Conservation (phyloP, 495 filamentous ascomycete genomes). For the Peziza echinospora region DNA sequence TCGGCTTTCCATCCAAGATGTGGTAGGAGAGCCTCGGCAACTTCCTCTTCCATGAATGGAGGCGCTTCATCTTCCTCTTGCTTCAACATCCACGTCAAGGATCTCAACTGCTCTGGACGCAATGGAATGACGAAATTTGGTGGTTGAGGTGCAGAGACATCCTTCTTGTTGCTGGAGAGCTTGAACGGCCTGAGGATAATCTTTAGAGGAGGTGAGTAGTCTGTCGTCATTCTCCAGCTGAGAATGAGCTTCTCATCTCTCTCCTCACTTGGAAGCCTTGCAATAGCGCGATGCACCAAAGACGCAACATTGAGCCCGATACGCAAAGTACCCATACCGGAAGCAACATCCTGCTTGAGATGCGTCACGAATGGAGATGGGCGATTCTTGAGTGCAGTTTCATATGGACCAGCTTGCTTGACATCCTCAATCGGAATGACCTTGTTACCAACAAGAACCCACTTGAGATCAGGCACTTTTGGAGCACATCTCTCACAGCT, state of each 20-base stretch:
- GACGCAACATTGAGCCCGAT: constrained; percentile 34
- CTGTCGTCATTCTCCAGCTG: constrained; percentile 32
- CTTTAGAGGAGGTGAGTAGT: constrained; percentile 22
- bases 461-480: constrained; percentile 15
- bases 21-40: constrained; percentile 41
- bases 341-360: constrained; percentile 17
- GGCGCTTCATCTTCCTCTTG: constrained; percentile 30
- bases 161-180: constrained; percentile 26
- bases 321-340: constrained; percentile 18
- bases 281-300: constrained; percentile 33
- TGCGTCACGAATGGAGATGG: constrained; percentile 29
- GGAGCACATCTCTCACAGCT: constrained; percentile 22
- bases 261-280: constrained; percentile 19
- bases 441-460: constrained; percentile 17
- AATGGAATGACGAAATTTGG: constrained; percentile 21
- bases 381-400: constrained; percentile 22
- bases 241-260: constrained; percentile 11
- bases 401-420: constrained; percentile 19
- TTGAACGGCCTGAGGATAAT: constrained; percentile 21
- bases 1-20: constrained; percentile 40
- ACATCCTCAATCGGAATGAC: constrained; percentile 21
- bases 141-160: constrained; percentile 21
- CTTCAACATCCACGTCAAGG: constrained; percentile 41
- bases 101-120: constrained; percentile 37
- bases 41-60: constrained; percentile 40